Conservation (phyloP, 2,329 filamentous ascomycete genomes). For the Didymella segeticola region DNA sequence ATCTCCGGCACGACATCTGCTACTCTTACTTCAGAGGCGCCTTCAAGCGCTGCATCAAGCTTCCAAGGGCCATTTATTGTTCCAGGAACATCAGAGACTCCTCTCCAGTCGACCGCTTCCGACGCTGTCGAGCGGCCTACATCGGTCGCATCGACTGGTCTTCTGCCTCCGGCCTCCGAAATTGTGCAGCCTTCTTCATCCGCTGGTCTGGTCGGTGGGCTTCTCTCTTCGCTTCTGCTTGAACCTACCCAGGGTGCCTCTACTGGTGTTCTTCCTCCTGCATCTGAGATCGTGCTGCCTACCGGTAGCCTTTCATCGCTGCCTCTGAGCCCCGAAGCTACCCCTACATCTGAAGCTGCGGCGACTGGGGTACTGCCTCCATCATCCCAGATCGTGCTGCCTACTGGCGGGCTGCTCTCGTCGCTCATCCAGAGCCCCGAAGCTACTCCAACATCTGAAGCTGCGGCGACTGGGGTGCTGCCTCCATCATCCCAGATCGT, state of each 20-base stretch:
- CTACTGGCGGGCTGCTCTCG: slow-evolving; percentile 21
- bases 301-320: slow-evolving; percentile 1
- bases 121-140: slow-evolving; percentile 1
- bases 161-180: slow-evolving; percentile 9
- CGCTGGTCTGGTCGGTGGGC: slow-evolving; percentile 16
- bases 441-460: neutral
- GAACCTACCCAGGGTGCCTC: slow-evolving; percentile 13
- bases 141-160: slow-evolving; percentile 10
- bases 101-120: slow-evolving; percentile 11
- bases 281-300: slow-evolving; percentile 7
- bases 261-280: slow-evolving; percentile 8
- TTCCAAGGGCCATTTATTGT: slow-evolving; percentile 35
- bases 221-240: slow-evolving; percentile 25
- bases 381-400: slow-evolving; percentile 14
- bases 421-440: slow-evolving; percentile 15
- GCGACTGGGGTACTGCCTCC: slow-evolving; percentile 24
- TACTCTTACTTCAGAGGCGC: slow-evolving; percentile 9
- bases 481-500: slow-evolving; percentile 17
- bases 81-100: slow-evolving; percentile 25
- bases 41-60: slow-evolving; percentile 20
- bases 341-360: neutral
- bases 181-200: slow-evolving; percentile 21
- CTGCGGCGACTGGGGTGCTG: slow-evolving; percentile 18
- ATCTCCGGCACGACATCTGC: slow-evolving; percentile 24
- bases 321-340: neutral